Base-by-base conservation (phyloP, 1,284 basidiomycete species). In the Agaricales sp. region DNA sequence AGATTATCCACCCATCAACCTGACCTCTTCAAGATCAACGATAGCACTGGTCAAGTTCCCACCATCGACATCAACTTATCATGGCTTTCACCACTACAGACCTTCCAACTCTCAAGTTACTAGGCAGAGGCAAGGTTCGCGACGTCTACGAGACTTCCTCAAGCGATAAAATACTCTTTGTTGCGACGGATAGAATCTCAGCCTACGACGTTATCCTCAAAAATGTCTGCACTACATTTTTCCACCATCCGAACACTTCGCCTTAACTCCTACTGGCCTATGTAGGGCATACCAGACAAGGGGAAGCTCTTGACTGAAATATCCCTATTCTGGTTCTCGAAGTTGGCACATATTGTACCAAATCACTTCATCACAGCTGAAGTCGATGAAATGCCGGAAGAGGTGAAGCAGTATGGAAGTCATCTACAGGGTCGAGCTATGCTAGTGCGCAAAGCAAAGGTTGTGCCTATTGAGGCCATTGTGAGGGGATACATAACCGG, bases 401-500 rank as follows among this genome's bases (percentile, higher is more conserved):
- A 86, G 57, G 80, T 93, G 50, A 75, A 69, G 16, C 67, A 78
- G 54, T 81, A 86, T 59, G 75, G 74, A 54, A 75, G 78, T 45
- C 78, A 90, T 67, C 77, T 99, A 14, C 77, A 86, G 51, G 94
- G 87, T 1, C 74, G 95, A 20, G 74, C 85, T 3, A 97, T 99
- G 87, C 82, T 98, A 47, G 95, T 99, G 12, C 79, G 73, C 61
- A 92, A 87, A 59, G 94, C 93, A 4, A 77, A 87, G 61, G 88
- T 99, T 14, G 71, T 99, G 23, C 92, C 91, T 43, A 77, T 99
- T n/a, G 96, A 99, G 67, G 93, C 90, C 2, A 99, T 99, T 59
- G 95, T 99, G 13, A 73, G 96, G 53, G 95, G 95, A 2, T 99
- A 99, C 67, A 75, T 99, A 53, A 91, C 95, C 22, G 94, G 94